Conservation (phyloP, 768 basidiomycete genomes). For the Suillus clintonianus region DNA sequence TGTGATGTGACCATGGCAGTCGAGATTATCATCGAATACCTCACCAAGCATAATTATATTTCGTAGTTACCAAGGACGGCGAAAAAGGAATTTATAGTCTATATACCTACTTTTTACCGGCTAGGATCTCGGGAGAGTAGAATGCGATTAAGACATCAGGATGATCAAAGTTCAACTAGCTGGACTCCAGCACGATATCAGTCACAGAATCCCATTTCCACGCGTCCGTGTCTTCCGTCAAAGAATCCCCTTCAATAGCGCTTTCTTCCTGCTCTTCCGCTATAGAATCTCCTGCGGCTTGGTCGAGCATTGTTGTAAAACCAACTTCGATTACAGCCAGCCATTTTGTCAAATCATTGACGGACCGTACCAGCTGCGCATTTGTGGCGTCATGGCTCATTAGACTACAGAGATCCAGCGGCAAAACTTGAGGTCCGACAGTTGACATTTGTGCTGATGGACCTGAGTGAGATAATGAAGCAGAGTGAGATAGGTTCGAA, state of each 20-base stretch:
- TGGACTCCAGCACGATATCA: constrained; percentile 16
- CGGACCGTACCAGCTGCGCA: constrained; percentile 66
- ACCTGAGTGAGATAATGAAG: constrained; percentile 36
- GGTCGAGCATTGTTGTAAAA: constrained; percentile 65
- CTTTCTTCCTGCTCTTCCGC: constrained; percentile 64
- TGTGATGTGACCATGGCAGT: constrained; percentile 79
- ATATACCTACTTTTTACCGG: constrained; percentile 18
- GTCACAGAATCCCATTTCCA: constrained; percentile 12
- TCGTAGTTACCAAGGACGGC: constrained; percentile 17
- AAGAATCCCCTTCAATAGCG: constrained; percentile 22
- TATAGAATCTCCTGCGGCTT: constrained; percentile 51
- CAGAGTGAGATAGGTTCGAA: constrained; percentile 29
- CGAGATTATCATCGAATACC: constrained; percentile 75
- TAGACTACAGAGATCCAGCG: constrained; percentile 67
- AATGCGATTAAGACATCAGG: neutral
- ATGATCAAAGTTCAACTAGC: neutral
- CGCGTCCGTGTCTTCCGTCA: constrained; percentile 8
- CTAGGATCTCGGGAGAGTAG: constrained; percentile 11
- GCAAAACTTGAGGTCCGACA: constrained; percentile 52
- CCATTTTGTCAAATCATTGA: constrained; percentile 79
- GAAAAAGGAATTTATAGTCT: constrained; percentile 10
- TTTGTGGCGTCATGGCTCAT: constrained; percentile 62
- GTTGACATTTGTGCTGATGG: constrained; percentile 27
- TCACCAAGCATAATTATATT: constrained; percentile 65
- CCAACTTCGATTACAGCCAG: constrained; percentile 73